Evolutionary conservation across 768 basidiomycete species (phyloP).

Genomic region (Suillus americanus): DNA sequence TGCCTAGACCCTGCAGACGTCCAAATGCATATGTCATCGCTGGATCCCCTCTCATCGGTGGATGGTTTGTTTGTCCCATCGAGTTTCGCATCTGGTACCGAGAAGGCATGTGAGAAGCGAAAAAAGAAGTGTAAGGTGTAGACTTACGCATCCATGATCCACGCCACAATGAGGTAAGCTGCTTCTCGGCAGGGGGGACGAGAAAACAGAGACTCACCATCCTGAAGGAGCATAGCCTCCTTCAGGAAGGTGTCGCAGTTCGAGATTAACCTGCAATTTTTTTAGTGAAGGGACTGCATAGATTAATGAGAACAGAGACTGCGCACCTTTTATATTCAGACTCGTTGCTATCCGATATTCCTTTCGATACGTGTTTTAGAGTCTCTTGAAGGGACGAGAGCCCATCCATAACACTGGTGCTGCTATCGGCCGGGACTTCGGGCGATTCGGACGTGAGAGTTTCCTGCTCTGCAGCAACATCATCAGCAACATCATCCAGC

Average conservation of each 20-base stretch:
- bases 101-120: not conserved
- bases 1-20: slow-evolving; percentile 23
- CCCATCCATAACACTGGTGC: not conserved
- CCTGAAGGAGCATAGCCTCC: slow-evolving; percentile 13
- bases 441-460: not conserved
- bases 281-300: too few species aligned
- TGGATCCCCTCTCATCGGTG: slow-evolving; percentile 15
- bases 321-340: slow-evolving; percentile 30
- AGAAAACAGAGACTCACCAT: slow-evolving; percentile 20
- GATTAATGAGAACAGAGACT: not conserved
- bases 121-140: too few species aligned
- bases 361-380: slow-evolving; percentile 25
- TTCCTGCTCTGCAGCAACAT: slow-evolving; percentile 5
- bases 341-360: slow-evolving; percentile 30
- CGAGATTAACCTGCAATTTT: too few species aligned
- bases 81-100: slow-evolving; percentile 23
- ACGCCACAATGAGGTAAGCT: slow-evolving; percentile 22
- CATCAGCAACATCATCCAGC: not conserved
- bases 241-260: not conserved
- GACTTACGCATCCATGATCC: slow-evolving; percentile 26
- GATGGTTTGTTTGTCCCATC: slow-evolving; percentile 23
- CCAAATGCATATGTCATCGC: slow-evolving; percentile 32
- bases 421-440: not conserved
- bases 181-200: slow-evolving; percentile 14
- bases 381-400: slow-evolving; percentile 7